Percentiles rank a stretch among this genome's conserved stretches.
phyloP scores from a whole-genome alignment of 768 basidiomycete genomes.

The Agaricus subrufescens region DNA sequence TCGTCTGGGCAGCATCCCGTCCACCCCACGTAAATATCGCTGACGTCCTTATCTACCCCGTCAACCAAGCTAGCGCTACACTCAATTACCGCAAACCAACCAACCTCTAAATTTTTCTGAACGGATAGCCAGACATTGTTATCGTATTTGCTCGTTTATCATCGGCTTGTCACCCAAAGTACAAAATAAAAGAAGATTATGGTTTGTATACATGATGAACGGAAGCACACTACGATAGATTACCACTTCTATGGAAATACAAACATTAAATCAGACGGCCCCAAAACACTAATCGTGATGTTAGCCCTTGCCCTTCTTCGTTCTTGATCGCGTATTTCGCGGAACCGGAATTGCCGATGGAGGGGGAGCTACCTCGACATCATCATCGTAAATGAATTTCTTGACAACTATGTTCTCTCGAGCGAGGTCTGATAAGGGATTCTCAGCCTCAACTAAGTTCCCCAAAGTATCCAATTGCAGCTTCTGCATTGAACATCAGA shows the following conservation, averaged over 20 bases:
- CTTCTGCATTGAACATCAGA: conserved; percentile 31
- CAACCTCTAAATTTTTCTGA: background rate
- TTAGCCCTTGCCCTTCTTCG: conserved; percentile 43
- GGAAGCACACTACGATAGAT: background rate
- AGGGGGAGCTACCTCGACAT: conserved; percentile 35
- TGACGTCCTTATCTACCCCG: conserved; percentile 71
- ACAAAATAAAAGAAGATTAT: background rate
- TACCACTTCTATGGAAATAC: conserved; percentile 8
- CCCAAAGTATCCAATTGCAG: conserved; percentile 66
- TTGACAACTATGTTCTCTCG: conserved; percentile 68
- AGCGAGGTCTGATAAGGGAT: conserved; percentile 52
- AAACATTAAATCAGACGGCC: conserved; percentile 13
- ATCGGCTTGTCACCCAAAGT: background rate
- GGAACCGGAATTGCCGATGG: conserved; percentile 22
- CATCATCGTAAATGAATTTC: conserved; percentile 78
- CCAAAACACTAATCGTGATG: background rate
- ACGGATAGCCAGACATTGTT: background rate
- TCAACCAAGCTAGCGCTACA: conserved; percentile 72
- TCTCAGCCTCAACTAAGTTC: conserved; percentile 56
- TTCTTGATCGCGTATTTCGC: conserved; percentile 55
- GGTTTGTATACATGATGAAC: background rate
- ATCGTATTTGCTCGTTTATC: background rate
- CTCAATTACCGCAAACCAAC: conserved; percentile 38
- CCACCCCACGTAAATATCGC: conserved; percentile 92
- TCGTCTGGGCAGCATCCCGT: conserved; percentile 92